Base-by-base conservation (phyloP, 2,329 filamentous ascomycete species). In the Alternaria arborescens region DNA sequence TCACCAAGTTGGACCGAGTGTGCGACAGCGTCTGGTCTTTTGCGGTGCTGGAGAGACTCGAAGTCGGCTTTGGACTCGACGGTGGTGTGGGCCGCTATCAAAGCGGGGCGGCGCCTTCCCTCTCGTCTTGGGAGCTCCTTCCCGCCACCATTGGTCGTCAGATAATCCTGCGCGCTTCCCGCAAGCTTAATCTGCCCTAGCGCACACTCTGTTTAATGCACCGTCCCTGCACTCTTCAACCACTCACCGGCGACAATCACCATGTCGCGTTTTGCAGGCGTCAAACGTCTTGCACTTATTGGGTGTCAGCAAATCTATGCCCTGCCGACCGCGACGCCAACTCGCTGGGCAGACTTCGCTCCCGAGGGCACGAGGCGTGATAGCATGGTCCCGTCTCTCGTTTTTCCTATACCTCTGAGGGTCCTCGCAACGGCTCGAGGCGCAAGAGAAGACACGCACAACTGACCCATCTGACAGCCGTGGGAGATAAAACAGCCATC, bases 201-300 rank as follows among this genome's bases (percentile, higher is more conserved):
- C 66, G 62, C 57, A 8, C 52, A 59, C 61, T 61, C 66, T 61
- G 63, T 54, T 60, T 48, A 48, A 66, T 68, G 66, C 65, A 60
- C 58, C 46, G 68, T 62, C 67, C 66, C 57, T 67, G 67, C 40
- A 16, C 16, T 26, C 41, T 52, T 58, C 67, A 64, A 62, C 72
- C 72, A 75, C 68, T 74, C 70, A 74, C 60, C 62, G 55, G 56
- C 55, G 58, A 41, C 60, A 69, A 62, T 55, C 38, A 52, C 69
- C 71, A 65, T 64, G 68, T 70, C 55, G 57, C 62, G 60, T 70
- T 70, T 67, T 64, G 60, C 67, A 67, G 71, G 73, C 73, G 72
- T 69, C 66, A 75, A 74, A 72, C 70, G 70, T 62, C 64, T 60
- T 20, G 41, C 56, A 63, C 24, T 66, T 65, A 75, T 75, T 75